A percentile compares a stretch with the other conserved stretches of the same genome.
phyloP scores from a whole-genome alignment of 257 asterid species.

The Nicotiana benthamiana region DNA sequence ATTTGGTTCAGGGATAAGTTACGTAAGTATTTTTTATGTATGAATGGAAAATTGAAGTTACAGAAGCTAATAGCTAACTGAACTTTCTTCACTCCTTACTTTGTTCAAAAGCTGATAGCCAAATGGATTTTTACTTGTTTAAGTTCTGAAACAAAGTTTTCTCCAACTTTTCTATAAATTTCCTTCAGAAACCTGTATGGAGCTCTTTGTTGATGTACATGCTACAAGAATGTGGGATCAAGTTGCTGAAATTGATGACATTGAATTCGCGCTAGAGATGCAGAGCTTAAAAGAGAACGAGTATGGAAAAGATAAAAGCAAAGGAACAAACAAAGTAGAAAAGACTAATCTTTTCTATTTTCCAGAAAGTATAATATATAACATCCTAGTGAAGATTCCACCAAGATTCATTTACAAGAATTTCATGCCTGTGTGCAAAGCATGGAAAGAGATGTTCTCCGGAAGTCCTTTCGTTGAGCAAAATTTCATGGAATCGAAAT shows the following conservation, averaged over 20 bases:
- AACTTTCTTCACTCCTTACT: no score
- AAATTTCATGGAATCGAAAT: background rate
- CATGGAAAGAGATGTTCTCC: constrained; percentile 10
- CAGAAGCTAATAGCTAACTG: background rate
- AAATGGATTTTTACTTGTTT: no score
- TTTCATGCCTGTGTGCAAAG: constrained; percentile 3
- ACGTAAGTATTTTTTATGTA: no score
- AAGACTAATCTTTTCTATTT: background rate
- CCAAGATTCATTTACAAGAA: background rate
- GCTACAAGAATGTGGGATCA: background rate
- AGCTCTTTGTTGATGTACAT: background rate
- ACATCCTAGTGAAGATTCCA: constrained; percentile 16
- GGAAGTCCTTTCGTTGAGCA: background rate
- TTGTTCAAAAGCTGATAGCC: background rate
- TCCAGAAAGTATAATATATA: constrained; percentile 2
- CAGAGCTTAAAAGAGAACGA: background rate
- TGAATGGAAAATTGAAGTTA: background rate
- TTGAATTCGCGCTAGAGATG: background rate
- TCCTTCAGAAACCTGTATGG: background rate
- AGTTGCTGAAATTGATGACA: background rate
- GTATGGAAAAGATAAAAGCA: background rate
- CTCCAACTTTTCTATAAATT: background rate
- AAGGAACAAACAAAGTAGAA: background rate
- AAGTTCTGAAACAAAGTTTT: background rate
- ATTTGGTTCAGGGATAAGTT: no score